Evolutionary conservation across 1,139 yeast genomes (phyloP).

Genomic region (Spathaspora sp.): DNA sequence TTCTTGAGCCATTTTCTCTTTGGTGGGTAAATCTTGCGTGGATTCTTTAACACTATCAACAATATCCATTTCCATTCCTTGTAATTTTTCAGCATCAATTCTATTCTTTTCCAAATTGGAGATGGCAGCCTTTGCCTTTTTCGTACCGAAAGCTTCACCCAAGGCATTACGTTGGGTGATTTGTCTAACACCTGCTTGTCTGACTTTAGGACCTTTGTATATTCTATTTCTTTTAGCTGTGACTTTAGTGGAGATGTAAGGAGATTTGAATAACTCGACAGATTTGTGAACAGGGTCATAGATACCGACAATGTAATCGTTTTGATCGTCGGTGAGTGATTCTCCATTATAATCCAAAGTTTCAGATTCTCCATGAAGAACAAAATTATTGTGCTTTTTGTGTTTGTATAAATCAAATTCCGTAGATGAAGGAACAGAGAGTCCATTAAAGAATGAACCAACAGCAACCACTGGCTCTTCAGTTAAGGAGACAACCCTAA

Average conservation of each 20-base stretch:
- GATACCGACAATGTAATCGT: slow-evolving; percentile 62
- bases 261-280: slow-evolving; percentile 62
- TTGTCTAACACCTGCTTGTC: slow-evolving; percentile 53
- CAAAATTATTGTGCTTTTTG: slow-evolving; percentile 42
- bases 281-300: slow-evolving; percentile 62
- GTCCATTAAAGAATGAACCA: slow-evolving; percentile 73
- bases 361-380: slow-evolving; percentile 78
- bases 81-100: slow-evolving; percentile 80
- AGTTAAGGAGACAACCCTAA: slow-evolving; percentile 28
- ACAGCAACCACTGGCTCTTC: slow-evolving; percentile 41
- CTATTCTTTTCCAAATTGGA: slow-evolving; percentile 76
- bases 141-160: slow-evolving; percentile 97
- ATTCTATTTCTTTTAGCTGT: slow-evolving; percentile 53
- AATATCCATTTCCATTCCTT: slow-evolving; percentile 74
- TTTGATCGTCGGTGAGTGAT: slow-evolving; percentile 40
- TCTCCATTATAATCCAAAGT: slow-evolving; percentile 73
- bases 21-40: slow-evolving; percentile 73
- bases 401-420: slow-evolving; percentile 63
- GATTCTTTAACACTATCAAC: slow-evolving; percentile 74
- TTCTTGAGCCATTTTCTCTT: slow-evolving; percentile 52
- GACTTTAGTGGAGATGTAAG: slow-evolving; percentile 55
- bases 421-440: slow-evolving; percentile 58
- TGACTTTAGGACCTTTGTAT: slow-evolving; percentile 60
- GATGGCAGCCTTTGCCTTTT: slow-evolving; percentile 91
- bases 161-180: slow-evolving; percentile 70